phyloP scores from a whole-genome alignment of 768 basidiomycete genomes.

The Leccinum incarnatum region DNA sequence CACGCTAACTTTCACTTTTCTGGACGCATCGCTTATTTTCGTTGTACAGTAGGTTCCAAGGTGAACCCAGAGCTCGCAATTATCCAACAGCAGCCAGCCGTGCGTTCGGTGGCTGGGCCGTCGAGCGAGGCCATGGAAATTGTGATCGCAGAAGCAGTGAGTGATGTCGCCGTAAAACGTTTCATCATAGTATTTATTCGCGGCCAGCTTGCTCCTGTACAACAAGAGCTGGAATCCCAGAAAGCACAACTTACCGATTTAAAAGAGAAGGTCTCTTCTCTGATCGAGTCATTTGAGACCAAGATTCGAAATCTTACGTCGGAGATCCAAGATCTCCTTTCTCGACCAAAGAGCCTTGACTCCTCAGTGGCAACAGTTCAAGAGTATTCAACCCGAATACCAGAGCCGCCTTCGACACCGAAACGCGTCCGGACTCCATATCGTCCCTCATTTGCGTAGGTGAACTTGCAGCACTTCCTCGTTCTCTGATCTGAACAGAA shows the following conservation, averaged over 20 bases:
- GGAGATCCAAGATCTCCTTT: conserved; percentile 35
- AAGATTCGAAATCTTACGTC: conserved; percentile 37
- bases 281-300: conserved; percentile 33
- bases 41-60: conserved; percentile 5
- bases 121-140: conserved; percentile 15
- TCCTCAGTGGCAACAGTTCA: conserved; percentile 7
- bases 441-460: conserved; percentile 25
- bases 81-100: conserved; percentile 5
- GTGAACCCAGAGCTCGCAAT: neutral
- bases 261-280: conserved; percentile 29
- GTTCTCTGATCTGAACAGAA: conserved; percentile 12
- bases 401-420: conserved; percentile 32
- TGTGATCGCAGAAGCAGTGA: conserved; percentile 30
- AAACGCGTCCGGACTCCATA: conserved; percentile 34
- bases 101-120: conserved; percentile 1
- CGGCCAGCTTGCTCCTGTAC: conserved; percentile 48
- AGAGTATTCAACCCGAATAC: conserved; percentile 23
- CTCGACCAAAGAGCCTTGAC: conserved; percentile 13
- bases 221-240: conserved; percentile 47
- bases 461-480: conserved; percentile 1
- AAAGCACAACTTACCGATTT: conserved; percentile 42
- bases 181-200: conserved; percentile 4
- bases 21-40: neutral
- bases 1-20: neutral
- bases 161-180: conserved; percentile 1